Conservation (phyloP, 2,329 filamentous ascomycete species). For the Aspergillus japonicus region DNA sequence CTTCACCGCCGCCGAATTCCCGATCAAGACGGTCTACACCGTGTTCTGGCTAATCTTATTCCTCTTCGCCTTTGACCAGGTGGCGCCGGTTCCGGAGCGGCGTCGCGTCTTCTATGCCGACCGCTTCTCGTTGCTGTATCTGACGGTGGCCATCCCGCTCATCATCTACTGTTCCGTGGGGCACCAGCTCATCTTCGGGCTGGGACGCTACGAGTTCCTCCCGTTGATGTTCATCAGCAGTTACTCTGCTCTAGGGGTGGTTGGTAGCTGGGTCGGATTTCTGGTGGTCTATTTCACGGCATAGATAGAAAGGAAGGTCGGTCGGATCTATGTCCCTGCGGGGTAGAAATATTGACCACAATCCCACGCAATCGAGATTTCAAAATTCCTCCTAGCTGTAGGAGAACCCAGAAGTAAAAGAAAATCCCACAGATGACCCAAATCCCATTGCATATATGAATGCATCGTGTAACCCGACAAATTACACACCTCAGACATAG, state of each 20-base stretch:
- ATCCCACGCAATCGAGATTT: too few species aligned
- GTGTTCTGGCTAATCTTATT: slow-evolving; percentile 88
- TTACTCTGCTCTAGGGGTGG: slow-evolving; percentile 90
- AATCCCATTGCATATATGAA: background rate
- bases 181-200: slow-evolving; percentile 80
- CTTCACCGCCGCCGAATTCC: slow-evolving; percentile 89
- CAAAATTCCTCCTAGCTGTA: too few species aligned
- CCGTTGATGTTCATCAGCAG: slow-evolving; percentile 97
- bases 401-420: too few species aligned
- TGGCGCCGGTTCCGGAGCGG: slow-evolving; percentile 78
- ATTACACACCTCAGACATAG: background rate
- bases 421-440: background rate
- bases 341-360: too few species aligned
- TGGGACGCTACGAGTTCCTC: slow-evolving; percentile 73
- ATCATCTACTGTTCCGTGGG: slow-evolving; percentile 84
- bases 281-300: slow-evolving; percentile 83
- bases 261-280: slow-evolving; percentile 94
- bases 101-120: slow-evolving; percentile 87
- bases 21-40: slow-evolving; percentile 90
- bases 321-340: too few species aligned
- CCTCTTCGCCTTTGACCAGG: slow-evolving; percentile 78
- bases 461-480: background rate
- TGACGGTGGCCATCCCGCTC: slow-evolving; percentile 82
- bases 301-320: slow-evolving; percentile 16
- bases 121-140: slow-evolving; percentile 85